These are phyloP conservation scores for Populus nigra DNA, from an alignment of 345 rosid species.

Conservation along the genomic window DNA sequence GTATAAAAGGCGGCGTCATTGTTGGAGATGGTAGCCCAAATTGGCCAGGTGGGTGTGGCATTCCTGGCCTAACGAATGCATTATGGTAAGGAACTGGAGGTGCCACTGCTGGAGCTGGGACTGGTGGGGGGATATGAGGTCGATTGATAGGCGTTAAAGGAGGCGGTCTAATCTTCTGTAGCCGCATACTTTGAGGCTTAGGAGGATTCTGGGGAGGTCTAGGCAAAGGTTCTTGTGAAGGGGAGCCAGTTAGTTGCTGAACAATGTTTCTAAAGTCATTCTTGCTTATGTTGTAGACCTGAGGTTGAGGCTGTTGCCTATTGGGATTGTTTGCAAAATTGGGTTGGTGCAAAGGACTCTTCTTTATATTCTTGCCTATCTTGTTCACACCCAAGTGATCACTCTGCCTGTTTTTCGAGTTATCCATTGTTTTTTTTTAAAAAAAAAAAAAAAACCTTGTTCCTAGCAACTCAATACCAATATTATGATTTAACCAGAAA, in stretches of 20 bases:
- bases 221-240: conserved; percentile 57
- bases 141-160: conserved; percentile 67
- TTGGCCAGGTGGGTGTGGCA: conserved; percentile 19
- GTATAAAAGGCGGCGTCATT: conserved; percentile 35
- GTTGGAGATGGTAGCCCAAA: conserved; percentile 42
- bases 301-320: conserved; percentile 80
- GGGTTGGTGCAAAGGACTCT: conserved; percentile 85
- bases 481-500: neutral
- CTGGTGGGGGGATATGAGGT: conserved; percentile 45
- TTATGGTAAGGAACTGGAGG: conserved; percentile 24
- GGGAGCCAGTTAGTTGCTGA: conserved; percentile 89
- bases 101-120: conserved; percentile 24
- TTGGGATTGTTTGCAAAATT: conserved; percentile 40
- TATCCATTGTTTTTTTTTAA: conserved; percentile 50
- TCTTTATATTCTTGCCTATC: conserved; percentile 72
- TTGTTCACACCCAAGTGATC: conserved; percentile 88
- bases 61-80: conserved; percentile 12
- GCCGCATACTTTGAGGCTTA: conserved; percentile 68
- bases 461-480: neutral
- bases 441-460: conserved; percentile 7
- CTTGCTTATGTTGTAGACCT: conserved; percentile 93
- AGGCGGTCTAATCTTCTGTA: conserved; percentile 85
- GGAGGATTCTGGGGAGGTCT: conserved; percentile 71
- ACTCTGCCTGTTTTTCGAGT: conserved; percentile 59
- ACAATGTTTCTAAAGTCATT: conserved; percentile 78